These are phyloP conservation scores for Trichophyton verrucosum DNA, from an alignment of 2,329 filamentous ascomycete species.

Conservation along the genomic window DNA sequence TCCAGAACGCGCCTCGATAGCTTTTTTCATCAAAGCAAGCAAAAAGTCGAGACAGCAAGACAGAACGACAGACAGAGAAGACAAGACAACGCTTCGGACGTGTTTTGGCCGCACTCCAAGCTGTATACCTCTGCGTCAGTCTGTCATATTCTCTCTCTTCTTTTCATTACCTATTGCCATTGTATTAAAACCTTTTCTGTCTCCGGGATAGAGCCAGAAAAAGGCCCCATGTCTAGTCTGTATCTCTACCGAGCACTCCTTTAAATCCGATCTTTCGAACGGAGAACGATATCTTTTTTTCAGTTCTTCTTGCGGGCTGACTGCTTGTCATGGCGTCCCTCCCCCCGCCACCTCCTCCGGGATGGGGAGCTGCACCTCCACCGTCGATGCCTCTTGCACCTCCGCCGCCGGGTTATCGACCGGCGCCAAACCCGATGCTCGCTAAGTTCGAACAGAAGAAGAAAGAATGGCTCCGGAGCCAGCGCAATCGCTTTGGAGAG, in stretches of 20 bases:
- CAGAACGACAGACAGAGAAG: neutral
- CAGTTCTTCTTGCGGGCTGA: neutral
- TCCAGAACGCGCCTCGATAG: neutral
- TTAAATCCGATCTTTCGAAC: neutral
- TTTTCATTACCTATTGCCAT: neutral
- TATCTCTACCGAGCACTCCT: neutral
- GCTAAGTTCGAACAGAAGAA: conserved; percentile 98
- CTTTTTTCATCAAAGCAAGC: neutral
- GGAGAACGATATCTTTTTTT: neutral
- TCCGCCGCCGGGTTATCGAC: conserved; percentile 74
- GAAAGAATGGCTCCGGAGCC: conserved; percentile 90
- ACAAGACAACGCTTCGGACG: neutral
- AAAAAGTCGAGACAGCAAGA: neutral
- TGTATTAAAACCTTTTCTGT: neutral
- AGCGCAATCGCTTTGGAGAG: conserved; percentile 88
- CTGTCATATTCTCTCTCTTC: too few relatives aligned
- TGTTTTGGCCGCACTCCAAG: neutral
- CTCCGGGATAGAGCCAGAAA: neutral
- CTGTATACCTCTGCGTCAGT: neutral
- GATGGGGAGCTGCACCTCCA: conserved; percentile 45
- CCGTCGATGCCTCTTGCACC: conserved; percentile 49
- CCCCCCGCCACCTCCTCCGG: conserved; percentile 56
- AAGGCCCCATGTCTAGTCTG: neutral
- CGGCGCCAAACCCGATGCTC: conserved; percentile 66
- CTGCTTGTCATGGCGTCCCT: conserved; percentile 42